Base-by-base conservation (phyloP, 2,329 filamentous ascomycete species). In the Neoascochyta sp. region DNA sequence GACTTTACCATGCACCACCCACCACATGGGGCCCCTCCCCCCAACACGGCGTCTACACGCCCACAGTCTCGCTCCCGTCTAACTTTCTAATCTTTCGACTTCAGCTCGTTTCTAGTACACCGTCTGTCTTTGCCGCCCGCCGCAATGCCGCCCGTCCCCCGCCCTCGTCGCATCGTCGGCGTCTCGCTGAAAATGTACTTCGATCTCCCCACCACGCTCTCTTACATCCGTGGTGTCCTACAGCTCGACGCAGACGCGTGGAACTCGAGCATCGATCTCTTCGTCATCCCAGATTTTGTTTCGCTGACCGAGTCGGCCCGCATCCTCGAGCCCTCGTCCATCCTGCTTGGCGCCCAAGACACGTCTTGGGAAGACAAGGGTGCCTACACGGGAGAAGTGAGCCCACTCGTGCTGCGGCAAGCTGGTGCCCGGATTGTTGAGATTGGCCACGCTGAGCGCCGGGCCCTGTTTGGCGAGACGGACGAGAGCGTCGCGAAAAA, bases 181-280 rank as follows among this genome's bases (percentile, higher is more conserved):
- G 79, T 86, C 43, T 83, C 79, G 25, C 77, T 83, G 21, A 88
- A 88, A 54, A 84, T 87, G 77, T 88, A 89, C 72, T 89, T 89
- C 65, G 76, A 80, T 39, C 73, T 81, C 7, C 63, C 73, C 8
- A 70, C 72, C 39, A 88, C 83, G 1, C 64, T 59, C 54, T 69
- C 56, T 26, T 70, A 72, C 52, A 54, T 69, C 33, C 57, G 63
- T 28, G 61, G 62, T 33, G 59, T 70, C 26, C 50, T 62, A 24
- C 46, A 62, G 9, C 60, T 71, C 30, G 63, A 71, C 24, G 52
- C 69, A 32, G 82, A 81, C 54, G 67, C 68, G 12, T 60, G 62
- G 65, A 76, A 54, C 45, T 62, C 72, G 16, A 66, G 74, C 28
- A 62, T 85, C 38, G 80, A 86, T 60, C 70, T 90, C 46, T 88